Evolutionary conservation across 108 stramenopile species (phyloP), one percentile per base, ranked within the genome.

Genomic region (Nitzschia sp.): DNA sequence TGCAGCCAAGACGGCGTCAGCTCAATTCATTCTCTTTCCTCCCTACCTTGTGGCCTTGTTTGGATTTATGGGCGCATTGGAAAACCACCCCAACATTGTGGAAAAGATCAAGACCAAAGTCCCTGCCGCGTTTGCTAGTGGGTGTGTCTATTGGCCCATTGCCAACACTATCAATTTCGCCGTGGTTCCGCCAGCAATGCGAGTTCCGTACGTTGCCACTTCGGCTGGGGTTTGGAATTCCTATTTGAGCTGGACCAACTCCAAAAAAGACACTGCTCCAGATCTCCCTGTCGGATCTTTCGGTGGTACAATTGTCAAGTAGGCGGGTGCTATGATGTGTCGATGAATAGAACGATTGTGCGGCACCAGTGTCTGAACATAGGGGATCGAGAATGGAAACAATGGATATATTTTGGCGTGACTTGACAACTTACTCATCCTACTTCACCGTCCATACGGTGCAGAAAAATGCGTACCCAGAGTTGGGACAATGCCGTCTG

Each of bases 121-220:
- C 11, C 80, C 80, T 15, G 48, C 71, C 50, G 76, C 80, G 10
- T 78, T 81, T 50, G 10, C 63, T 34, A 56, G 57, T 52, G 80
- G 80, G 2, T 81, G 80, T 42, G 48, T 77, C 17, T 81, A 65
- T 71, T 81, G 80, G 80, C 80, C 80, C 15, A 25, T 78, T 12
- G 75, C 73, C 50, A 81, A 81, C 58, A 6, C 41, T 37, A 11
- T 81, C 64, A 81, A 77, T 64, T 81, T 81, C 56, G 20, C 72
- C 10, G 15, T 74, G 3, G 51, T 81, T 43, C 68, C 80, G 5
- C 43, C 69, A 7, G 22, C 54, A 7, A 8, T 67, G 34, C 42
- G 80, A 29, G 73, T 81, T 0, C 80, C 76, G 8, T 81, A 78
- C 41, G 0, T 78, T 41, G 76, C 80, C 6, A 12, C 54, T 10